A percentile compares a stretch with the other conserved stretches of the same genome.
Evolutionary conservation across 495 filamentous ascomycete genomes (phyloP).

Genomic region (Annulohypoxylon maeteangense): DNA sequence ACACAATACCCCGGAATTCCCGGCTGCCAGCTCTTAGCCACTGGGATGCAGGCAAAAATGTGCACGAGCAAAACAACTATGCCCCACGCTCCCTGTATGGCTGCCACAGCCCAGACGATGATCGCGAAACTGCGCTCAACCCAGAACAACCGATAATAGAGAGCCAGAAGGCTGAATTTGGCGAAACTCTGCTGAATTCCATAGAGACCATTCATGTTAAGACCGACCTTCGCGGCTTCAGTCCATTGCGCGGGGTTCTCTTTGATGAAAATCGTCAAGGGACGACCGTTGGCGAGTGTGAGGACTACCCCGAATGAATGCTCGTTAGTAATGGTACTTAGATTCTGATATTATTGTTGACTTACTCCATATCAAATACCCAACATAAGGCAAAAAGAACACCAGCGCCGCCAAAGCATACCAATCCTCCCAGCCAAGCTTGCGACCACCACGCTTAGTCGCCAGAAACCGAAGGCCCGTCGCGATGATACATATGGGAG

Average conservation of each 20-base stretch:
- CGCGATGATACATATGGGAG: slow-evolving; percentile 21
- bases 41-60: slow-evolving; percentile 22
- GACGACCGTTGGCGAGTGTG: slow-evolving; percentile 1
- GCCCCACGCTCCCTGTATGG: slow-evolving; percentile 1
- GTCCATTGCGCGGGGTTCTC: not conserved
- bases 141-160: slow-evolving; percentile 6
- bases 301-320: not conserved
- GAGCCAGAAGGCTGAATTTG: slow-evolving; percentile 4
- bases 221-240: not conserved
- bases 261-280: not conserved
- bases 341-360: not conserved
- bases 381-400: slow-evolving; percentile 5
- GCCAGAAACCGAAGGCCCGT: slow-evolving; percentile 25
- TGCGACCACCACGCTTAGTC: slow-evolving; percentile 8
- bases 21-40: slow-evolving; percentile 26
- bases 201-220: slow-evolving; percentile 2
- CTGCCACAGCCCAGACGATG: not conserved
- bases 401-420: slow-evolving; percentile 26
- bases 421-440: slow-evolving; percentile 33
- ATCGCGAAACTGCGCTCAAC: not conserved
- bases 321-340: not conserved
- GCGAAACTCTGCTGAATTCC: slow-evolving; percentile 2
- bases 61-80: not conserved
- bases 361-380: slow-evolving; percentile 13
- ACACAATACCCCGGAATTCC: slow-evolving; percentile 3